phyloP scores from a whole-genome alignment of 2,329 filamentous ascomycete genomes.

The Didymella glomerata region DNA sequence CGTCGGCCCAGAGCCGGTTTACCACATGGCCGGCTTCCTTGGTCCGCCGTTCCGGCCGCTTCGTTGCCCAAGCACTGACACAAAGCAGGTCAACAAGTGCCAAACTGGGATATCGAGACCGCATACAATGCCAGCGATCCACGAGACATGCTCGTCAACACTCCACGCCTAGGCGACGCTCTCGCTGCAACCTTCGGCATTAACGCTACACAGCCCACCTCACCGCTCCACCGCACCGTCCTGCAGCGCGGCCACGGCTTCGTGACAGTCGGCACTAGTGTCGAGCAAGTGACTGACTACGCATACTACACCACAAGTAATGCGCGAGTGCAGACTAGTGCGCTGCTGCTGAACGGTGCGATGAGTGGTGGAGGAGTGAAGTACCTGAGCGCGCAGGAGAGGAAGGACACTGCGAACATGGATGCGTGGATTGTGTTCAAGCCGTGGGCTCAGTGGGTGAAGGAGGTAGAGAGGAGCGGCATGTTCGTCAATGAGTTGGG shows the following conservation, averaged over 20 bases:
- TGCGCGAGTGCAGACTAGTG: constrained; percentile 51
- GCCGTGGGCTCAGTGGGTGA: constrained; percentile 53
- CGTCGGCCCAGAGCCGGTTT: constrained; percentile 29
- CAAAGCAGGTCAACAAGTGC: constrained; percentile 19
- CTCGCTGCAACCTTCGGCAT: constrained; percentile 34
- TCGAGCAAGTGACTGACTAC: constrained; percentile 52
- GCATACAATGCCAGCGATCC: constrained; percentile 25
- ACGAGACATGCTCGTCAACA: constrained; percentile 39
- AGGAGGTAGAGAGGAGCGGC: constrained; percentile 44
- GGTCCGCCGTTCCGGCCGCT: constrained; percentile 6
- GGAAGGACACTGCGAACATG: constrained; percentile 45
- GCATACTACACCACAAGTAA: constrained; percentile 48
- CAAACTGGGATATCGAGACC: constrained; percentile 38
- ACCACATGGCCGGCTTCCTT: constrained; percentile 53
- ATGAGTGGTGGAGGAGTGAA: constrained; percentile 33
- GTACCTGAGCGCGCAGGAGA: constrained; percentile 46
- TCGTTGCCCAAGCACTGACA: not conserved
- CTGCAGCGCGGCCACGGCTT: constrained; percentile 56
- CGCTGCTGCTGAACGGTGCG: constrained; percentile 32
- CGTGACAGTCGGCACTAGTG: constrained; percentile 41
- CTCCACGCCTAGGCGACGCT: constrained; percentile 28
- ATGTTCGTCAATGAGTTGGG: constrained; percentile 48
- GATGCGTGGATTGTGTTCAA: constrained; percentile 43
- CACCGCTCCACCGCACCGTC: constrained; percentile 35
- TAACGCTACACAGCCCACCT: constrained; percentile 28